phyloP scores from a whole-genome alignment of 129 eudicot genomes.

The Ambrosia artemisiifolia region DNA sequence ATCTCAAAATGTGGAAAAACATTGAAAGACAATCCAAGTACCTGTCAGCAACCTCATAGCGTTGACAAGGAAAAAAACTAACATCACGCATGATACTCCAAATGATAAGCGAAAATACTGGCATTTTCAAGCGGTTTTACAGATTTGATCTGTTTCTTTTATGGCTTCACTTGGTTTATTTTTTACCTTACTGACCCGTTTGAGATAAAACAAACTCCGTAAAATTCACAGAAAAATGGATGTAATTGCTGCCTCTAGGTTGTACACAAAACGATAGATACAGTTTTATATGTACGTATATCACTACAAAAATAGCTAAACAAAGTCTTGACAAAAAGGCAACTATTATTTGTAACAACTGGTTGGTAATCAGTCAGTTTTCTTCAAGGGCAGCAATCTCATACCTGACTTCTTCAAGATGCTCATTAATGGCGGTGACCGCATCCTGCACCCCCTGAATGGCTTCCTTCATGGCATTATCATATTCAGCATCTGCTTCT shows the following conservation, averaged over 20 bases:
- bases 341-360: neutral
- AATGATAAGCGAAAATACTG: too few species aligned
- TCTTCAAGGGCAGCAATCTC: slow-evolving; percentile 85
- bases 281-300: neutral
- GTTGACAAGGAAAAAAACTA: too few species aligned
- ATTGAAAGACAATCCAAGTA: too few species aligned
- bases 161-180: neutral
- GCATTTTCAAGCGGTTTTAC: too few species aligned
- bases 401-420: slow-evolving; percentile 85
- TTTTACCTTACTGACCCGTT: neutral
- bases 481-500: slow-evolving; percentile 93
- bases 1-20: too few species aligned
- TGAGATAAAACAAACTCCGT: neutral
- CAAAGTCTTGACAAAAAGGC: neutral
- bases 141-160: neutral
- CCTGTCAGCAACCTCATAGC: too few species aligned
- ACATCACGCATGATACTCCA: too few species aligned
- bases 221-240: neutral
- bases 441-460: slow-evolving; percentile 89
- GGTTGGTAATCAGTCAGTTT: slow-evolving; percentile 21
- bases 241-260: neutral
- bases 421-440: slow-evolving; percentile 71
- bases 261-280: neutral
- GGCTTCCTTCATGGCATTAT: slow-evolving; percentile 79
- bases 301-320: neutral